Percentiles rank a stretch among this genome's conserved stretches.
These are phyloP conservation scores for Areca catechu DNA, from an alignment of 176 grass and related monocot genomes.

Conservation along the genomic window DNA sequence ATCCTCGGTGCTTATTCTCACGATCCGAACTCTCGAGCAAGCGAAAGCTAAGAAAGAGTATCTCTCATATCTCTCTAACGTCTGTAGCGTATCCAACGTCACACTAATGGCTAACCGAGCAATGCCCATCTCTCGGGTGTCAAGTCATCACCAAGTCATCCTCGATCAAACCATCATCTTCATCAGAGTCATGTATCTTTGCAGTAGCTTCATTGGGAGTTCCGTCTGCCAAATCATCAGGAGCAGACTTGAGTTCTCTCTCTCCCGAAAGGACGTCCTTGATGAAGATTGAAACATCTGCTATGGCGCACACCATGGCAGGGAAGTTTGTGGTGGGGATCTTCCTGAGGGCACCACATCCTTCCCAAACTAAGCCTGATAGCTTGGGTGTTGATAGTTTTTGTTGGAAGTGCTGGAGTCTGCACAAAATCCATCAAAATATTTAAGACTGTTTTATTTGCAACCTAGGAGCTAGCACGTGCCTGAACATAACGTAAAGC, in stretches of 20 bases:
- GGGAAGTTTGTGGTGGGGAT: slow-evolving; percentile 54
- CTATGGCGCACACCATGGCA: slow-evolving; percentile 63
- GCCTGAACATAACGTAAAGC: too few species aligned
- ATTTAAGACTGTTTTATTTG: background rate
- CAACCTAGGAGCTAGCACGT: too few species aligned
- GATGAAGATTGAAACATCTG: slow-evolving; percentile 51
- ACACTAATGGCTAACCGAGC: slow-evolving; percentile 39
- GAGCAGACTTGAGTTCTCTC: slow-evolving; percentile 52
- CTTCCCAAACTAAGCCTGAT: slow-evolving; percentile 68
- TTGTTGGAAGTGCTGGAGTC: slow-evolving; percentile 34
- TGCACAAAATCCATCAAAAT: slow-evolving; percentile 19
- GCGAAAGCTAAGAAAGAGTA: slow-evolving; percentile 54
- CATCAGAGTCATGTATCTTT: slow-evolving; percentile 26
- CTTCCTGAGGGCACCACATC: slow-evolving; percentile 73
- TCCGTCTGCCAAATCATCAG: slow-evolving; percentile 20
- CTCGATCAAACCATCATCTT: slow-evolving; percentile 37
- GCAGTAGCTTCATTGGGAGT: slow-evolving; percentile 31
- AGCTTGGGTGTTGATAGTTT: slow-evolving; percentile 49
- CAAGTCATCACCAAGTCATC: slow-evolving; percentile 49
- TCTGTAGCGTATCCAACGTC: slow-evolving; percentile 36
- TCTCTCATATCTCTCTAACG: slow-evolving; percentile 76
- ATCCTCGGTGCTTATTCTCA: slow-evolving; percentile 22
- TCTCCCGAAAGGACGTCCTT: slow-evolving; percentile 81
- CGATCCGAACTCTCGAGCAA: slow-evolving; percentile 44
- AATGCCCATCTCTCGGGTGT: slow-evolving; percentile 60